A percentile compares a stretch with the other conserved stretches of the same genome.
These are phyloP conservation scores for Benincasa hispida DNA, from an alignment of 306 rosid genomes.

Conservation along the genomic window DNA sequence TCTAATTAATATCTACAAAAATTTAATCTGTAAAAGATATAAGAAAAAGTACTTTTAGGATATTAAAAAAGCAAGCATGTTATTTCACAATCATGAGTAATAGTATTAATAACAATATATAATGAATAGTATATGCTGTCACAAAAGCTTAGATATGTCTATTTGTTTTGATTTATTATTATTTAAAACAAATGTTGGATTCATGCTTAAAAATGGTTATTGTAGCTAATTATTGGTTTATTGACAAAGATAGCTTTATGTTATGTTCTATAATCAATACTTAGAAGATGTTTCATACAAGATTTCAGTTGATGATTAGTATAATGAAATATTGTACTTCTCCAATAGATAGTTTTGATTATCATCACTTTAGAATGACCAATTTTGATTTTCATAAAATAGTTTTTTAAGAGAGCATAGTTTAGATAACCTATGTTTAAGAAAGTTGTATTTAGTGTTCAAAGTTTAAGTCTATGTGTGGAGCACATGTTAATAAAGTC, in stretches of 20 bases:
- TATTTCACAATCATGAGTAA: neutral
- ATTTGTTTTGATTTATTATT: neutral
- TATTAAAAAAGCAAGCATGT: neutral
- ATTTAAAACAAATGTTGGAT: neutral
- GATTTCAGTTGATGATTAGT: neutral
- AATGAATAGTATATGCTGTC: neutral
- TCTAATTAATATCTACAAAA: neutral
- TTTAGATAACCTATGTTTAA: no score
- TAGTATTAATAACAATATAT: neutral
- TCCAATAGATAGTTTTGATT: neutral
- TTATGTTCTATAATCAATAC: neutral
- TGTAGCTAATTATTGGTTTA: neutral
- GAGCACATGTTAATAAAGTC: no score
- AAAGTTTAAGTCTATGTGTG: no score
- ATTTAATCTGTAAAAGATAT: neutral
- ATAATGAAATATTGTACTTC: neutral
- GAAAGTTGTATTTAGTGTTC: no score
- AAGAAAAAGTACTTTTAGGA: neutral
- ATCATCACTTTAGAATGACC: neutral
- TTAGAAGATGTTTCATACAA: neutral
- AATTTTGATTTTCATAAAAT: neutral
- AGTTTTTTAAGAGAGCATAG: neutral
- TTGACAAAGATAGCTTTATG: neutral
- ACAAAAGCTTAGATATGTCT: neutral
- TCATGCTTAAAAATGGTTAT: neutral